These are phyloP conservation scores for Pichia sp. DNA, from an alignment of 1,139 yeast genomes.

Conservation along the genomic window DNA sequence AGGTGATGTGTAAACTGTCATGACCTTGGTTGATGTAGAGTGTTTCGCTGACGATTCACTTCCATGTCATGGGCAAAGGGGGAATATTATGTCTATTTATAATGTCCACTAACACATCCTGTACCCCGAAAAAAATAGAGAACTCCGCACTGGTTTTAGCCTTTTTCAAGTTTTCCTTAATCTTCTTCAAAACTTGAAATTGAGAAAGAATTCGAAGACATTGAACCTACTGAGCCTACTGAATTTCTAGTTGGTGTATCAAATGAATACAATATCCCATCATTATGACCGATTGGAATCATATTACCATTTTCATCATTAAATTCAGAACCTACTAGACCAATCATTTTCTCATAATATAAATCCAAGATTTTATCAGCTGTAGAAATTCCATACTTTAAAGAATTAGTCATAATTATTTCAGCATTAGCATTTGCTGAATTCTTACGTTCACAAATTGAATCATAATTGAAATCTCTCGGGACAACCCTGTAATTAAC, in stretches of 20 bases:
- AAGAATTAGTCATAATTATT: constrained; percentile 14
- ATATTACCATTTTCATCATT: not conserved
- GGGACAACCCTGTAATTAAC: constrained; percentile 77
- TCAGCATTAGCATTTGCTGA: constrained; percentile 25
- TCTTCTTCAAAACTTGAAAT: constrained; percentile 5
- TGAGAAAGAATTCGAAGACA: not conserved
- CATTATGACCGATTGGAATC: constrained; percentile 22
- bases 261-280: constrained; percentile 19
- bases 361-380: constrained; percentile 43
- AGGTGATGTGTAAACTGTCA: constrained; percentile 1
- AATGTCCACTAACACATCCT: not conserved
- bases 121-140: not conserved
- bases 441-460: constrained; percentile 20
- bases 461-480: constrained; percentile 33
- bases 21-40: not conserved
- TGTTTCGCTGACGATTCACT: not conserved
- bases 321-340: constrained; percentile 43
- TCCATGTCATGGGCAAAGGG: not conserved
- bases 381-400: constrained; percentile 24
- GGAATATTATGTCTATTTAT: not conserved
- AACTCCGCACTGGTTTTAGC: not conserved
- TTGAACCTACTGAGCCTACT: not conserved
- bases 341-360: constrained; percentile 57
- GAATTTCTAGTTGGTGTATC: not conserved
- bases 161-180: not conserved